Percentiles rank a stretch among this genome's conserved stretches.
Evolutionary conservation across 2,329 filamentous ascomycete species (phyloP).

Genomic region (Fusarium sp.): DNA sequence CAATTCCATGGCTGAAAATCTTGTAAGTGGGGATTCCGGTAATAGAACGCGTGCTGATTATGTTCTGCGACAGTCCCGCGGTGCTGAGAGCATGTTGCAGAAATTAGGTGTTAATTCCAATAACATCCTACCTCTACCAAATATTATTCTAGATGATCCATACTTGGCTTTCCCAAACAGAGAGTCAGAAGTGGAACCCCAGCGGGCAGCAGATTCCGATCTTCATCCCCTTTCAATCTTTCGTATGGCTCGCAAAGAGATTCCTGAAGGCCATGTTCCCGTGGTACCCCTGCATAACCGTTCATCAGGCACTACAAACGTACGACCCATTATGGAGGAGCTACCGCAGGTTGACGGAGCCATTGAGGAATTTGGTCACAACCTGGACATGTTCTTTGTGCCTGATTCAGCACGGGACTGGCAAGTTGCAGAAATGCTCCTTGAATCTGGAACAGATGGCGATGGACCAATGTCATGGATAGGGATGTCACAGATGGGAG

Average conservation of each 20-base stretch:
- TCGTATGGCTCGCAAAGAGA: conserved; percentile 26
- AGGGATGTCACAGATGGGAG: conserved; percentile 9
- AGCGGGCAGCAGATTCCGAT: conserved; percentile 23
- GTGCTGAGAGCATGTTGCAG: conserved; percentile 30
- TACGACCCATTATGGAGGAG: not conserved
- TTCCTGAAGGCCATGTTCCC: conserved; percentile 23
- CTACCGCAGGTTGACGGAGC: not conserved
- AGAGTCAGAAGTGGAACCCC: conserved; percentile 4
- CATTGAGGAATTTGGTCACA: conserved; percentile 6
- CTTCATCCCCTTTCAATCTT: conserved; percentile 32
- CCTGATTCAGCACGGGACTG: conserved; percentile 13
- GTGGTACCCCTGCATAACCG: not conserved
- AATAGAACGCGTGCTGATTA: not conserved
- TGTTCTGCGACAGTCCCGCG: conserved; percentile 7
- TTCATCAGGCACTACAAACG: not conserved
- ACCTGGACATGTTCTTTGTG: conserved; percentile 22
- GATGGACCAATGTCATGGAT: conserved; percentile 22
- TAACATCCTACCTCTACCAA: conserved; percentile 24
- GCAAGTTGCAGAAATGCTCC: conserved; percentile 26
- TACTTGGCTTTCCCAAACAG: conserved; percentile 15
- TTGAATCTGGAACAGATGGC: conserved; percentile 12
- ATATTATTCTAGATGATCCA: conserved; percentile 29
- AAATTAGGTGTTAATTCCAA: conserved; percentile 28
- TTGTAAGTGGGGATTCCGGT: conserved; percentile 8
- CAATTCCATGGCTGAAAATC: conserved; percentile 28